Evolutionary conservation across 768 basidiomycete genomes (phyloP).

Genomic region (Pseudohyphozyma bogoriensis): DNA sequence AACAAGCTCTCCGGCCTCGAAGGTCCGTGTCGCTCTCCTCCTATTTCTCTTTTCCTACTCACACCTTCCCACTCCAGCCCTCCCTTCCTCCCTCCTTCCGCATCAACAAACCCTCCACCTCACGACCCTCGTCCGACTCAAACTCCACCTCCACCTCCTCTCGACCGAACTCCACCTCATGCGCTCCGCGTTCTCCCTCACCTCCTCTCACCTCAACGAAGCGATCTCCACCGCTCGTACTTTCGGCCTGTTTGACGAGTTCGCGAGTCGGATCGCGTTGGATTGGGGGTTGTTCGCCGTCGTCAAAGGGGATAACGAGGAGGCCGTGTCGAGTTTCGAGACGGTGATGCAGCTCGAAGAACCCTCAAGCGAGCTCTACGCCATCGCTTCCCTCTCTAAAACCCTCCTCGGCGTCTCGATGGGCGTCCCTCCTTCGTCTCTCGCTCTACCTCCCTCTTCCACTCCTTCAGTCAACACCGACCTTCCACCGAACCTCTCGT

Average conservation of each 20-base stretch:
- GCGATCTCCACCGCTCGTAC: background rate
- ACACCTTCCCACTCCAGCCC: background rate
- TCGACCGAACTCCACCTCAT: background rate
- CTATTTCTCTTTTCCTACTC: too few species aligned
- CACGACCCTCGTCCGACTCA: background rate
- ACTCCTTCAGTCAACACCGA: background rate
- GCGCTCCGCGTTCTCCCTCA: background rate
- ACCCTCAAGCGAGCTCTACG: too few species aligned
- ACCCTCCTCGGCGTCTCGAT: too few species aligned
- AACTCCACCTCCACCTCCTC: constrained; percentile 4
- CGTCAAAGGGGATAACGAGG: background rate
- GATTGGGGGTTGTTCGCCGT: background rate
- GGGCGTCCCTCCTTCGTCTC: too few species aligned
- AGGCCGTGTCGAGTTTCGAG: background rate
- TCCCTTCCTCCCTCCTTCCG: background rate
- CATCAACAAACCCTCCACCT: background rate
- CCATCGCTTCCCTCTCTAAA: too few species aligned
- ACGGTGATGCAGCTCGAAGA: background rate
- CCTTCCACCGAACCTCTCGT: background rate
- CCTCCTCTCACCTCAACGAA: background rate
- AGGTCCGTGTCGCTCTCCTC: background rate
- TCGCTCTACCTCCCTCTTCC: background rate
- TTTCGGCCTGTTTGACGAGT: background rate
- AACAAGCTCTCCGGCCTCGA: background rate
- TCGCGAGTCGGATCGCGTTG: background rate